Conservation (phyloP, 345 rosid species). For the Gynandropsis gynandra region DNA sequence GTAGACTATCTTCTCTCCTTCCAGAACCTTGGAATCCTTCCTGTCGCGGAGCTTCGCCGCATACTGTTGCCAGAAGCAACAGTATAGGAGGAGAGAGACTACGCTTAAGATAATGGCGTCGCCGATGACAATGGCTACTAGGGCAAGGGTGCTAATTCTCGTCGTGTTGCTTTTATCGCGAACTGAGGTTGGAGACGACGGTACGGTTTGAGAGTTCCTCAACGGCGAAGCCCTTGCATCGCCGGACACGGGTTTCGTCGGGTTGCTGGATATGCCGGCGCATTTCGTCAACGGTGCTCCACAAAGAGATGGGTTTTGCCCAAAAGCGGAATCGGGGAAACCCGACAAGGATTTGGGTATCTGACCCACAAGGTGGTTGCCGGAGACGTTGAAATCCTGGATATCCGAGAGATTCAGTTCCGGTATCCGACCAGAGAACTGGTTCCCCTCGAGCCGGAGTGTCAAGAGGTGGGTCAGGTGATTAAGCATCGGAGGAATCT, state of each 20-base stretch:
- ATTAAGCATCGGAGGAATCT: constrained; percentile 40
- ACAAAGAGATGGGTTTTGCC: constrained; percentile 51
- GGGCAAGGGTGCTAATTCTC: constrained; percentile 47
- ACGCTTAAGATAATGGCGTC: constrained; percentile 53
- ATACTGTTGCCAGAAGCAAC: constrained; percentile 82
- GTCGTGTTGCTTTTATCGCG: constrained; percentile 21
- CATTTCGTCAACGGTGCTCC: constrained; percentile 58
- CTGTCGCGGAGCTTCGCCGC: constrained; percentile 34
- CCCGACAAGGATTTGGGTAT: constrained; percentile 59
- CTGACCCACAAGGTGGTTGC: constrained; percentile 50
- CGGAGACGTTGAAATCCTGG: constrained; percentile 73
- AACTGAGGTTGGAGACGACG: constrained; percentile 64
- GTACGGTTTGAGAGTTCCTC: constrained; percentile 35
- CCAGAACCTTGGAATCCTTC: constrained; percentile 50
- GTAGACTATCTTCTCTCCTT: constrained; percentile 80
- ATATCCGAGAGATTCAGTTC: constrained; percentile 41
- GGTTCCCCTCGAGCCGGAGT: constrained; percentile 58
- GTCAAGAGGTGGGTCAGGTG: constrained; percentile 68
- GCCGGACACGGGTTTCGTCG: constrained; percentile 54
- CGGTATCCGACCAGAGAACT: constrained; percentile 47
- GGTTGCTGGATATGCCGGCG: constrained; percentile 28
- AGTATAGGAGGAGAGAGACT: constrained; percentile 69
- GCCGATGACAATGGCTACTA: constrained; percentile 63
- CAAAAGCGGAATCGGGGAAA: constrained; percentile 54
- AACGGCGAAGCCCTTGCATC: constrained; percentile 60